Conservation (phyloP, 1,284 basidiomycete species). For the Ustilago tritici region DNA sequence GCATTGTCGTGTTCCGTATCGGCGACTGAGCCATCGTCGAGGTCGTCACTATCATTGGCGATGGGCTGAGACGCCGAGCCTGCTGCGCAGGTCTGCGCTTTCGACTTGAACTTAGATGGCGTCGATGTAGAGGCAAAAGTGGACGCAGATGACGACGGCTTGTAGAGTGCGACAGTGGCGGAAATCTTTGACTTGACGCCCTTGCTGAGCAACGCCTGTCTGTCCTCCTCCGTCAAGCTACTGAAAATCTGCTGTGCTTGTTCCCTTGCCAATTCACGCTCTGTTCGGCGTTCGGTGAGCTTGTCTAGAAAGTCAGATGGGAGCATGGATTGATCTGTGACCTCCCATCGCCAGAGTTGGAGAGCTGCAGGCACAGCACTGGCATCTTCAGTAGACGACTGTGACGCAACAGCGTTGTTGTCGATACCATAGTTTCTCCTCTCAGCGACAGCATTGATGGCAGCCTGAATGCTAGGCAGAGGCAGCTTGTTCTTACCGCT, state of each 20-base stretch:
- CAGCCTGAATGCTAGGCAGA: slow-evolving; percentile 42
- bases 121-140: slow-evolving; percentile 9
- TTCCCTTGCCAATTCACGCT: slow-evolving; percentile 76
- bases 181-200: slow-evolving; percentile 38
- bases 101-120: slow-evolving; percentile 9
- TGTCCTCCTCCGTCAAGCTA: slow-evolving; percentile 39
- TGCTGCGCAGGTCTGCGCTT: background rate
- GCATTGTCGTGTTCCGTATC: slow-evolving; percentile 23
- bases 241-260: slow-evolving; percentile 45
- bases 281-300: slow-evolving; percentile 75
- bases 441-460: slow-evolving; percentile 54
- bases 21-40: slow-evolving; percentile 36
- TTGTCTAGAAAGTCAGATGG: slow-evolving; percentile 79
- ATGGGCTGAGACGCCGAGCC: slow-evolving; percentile 24
- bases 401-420: slow-evolving; percentile 1
- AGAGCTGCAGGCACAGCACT: slow-evolving; percentile 66
- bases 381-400: slow-evolving; percentile 14
- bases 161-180: slow-evolving; percentile 26
- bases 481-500: slow-evolving; percentile 36
- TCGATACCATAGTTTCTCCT: slow-evolving; percentile 63
- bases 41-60: slow-evolving; percentile 42
- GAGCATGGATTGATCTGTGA: slow-evolving; percentile 77
- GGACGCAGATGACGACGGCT: background rate
- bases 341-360: slow-evolving; percentile 90
- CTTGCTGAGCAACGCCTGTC: slow-evolving; percentile 50